Base-by-base conservation (phyloP, 148 eudicot genomes). In the Gaultheria prostrata region DNA sequence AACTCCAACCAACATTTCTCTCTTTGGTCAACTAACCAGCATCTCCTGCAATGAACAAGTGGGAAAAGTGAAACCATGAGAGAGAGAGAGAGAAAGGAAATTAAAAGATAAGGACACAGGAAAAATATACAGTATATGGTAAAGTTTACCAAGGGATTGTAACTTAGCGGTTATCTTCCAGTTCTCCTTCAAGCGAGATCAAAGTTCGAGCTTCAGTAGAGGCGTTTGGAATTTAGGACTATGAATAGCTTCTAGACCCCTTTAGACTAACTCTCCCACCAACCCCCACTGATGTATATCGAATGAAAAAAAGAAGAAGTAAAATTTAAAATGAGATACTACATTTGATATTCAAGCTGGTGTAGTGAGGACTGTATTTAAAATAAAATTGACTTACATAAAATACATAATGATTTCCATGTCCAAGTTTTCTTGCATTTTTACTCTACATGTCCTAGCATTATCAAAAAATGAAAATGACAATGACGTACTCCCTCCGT, bases 11-110 rank as follows among this genome's bases (percentile, higher is more conserved):
- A 45, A 13, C 43, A 45, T 9, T 46, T 24, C 67, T 67, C 35
- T 46, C 32, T 3, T 83, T 80, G 76, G 83, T 84, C 83, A 79
- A 80, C 74, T 51, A 84, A 76, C 48, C 74, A 59, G 80, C 80
- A 85, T 53, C 49, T 49, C 65, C 49, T 45, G 13, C 17, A 18
- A 33, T 63, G 33, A 39, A 43, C 21, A 32, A 49, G n/a, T 17
- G 20, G 0, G 4, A 3, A 61, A 46, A 14, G 73, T 11, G 51
- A 80, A 6, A 45, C 50, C 12, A 18, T 8, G 30, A 21, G 35
- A 54, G 26, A 39, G 49, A 63, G 13, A 43, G 33, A 59, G 21
- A 59, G 17, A 35, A 1, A 61, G 8, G 18, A 32, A 8, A 5
- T 3, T 12, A 7, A 12, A 51, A 49, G 26, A n/a, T 26, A 69